Conservation (phyloP, 1,139 yeast species). For the Blastobotrys proliferans region DNA sequence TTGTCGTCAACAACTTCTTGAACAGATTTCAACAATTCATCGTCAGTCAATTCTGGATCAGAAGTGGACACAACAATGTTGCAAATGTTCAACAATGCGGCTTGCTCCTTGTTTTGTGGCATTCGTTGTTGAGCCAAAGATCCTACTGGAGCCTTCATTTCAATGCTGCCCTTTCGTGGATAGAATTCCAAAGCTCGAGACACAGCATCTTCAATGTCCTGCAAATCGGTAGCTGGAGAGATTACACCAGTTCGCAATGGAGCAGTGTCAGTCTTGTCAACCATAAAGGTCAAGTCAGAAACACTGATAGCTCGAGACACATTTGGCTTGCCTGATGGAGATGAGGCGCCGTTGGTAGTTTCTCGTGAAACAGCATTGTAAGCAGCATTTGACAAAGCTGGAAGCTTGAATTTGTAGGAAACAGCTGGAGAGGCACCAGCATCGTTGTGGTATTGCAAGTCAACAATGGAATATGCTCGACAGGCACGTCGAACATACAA, state of each 20-base stretch:
- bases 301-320: slow-evolving; percentile 82
- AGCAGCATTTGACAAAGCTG: slow-evolving; percentile 64
- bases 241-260: slow-evolving; percentile 83
- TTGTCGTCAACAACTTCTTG: slow-evolving; percentile 63
- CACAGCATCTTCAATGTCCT: slow-evolving; percentile 83
- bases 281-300: slow-evolving; percentile 83
- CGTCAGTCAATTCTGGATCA: slow-evolving; percentile 72
- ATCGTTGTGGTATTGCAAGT: slow-evolving; percentile 61
- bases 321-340: slow-evolving; percentile 28
- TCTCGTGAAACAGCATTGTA: slow-evolving; percentile 28
- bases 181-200: slow-evolving; percentile 70
- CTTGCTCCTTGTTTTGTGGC: slow-evolving; percentile 30
- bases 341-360: slow-evolving; percentile 30
- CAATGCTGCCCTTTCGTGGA: slow-evolving; percentile 43
- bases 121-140: slow-evolving; percentile 31
- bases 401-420: slow-evolving; percentile 89
- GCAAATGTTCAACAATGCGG: slow-evolving; percentile 62
- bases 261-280: slow-evolving; percentile 54
- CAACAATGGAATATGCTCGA: slow-evolving; percentile 88
- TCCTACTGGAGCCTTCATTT: slow-evolving; percentile 30
- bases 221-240: slow-evolving; percentile 77
- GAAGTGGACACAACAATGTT: slow-evolving; percentile 71
- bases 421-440: slow-evolving; percentile 58
- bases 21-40: slow-evolving; percentile 60
- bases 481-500: slow-evolving; percentile 95